A percentile compares a stretch with the other conserved stretches of the same genome.
Evolutionary conservation across 148 eudicot genomes (phyloP).

Genomic region (Rheum nobile): DNA sequence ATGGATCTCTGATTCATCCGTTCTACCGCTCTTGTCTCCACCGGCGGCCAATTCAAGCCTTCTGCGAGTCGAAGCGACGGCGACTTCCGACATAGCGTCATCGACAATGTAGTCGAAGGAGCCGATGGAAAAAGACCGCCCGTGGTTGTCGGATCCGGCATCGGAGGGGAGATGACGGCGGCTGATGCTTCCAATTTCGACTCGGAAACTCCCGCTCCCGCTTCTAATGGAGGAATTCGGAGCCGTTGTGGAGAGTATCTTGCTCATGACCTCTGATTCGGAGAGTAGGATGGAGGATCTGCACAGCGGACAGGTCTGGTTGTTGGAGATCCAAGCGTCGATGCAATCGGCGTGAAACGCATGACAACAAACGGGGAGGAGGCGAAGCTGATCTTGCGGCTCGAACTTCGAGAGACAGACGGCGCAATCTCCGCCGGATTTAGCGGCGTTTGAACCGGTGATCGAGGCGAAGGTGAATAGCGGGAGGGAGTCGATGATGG

Average conservation of each 20-base stretch:
- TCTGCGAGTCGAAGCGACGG: slow-evolving; percentile 24
- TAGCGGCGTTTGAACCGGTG: slow-evolving; percentile 15
- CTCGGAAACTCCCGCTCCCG: slow-evolving; percentile 41
- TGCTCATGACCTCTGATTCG: slow-evolving; percentile 29
- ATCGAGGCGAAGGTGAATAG: slow-evolving; percentile 55
- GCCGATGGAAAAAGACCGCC: slow-evolving; percentile 50
- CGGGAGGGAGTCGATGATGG: slow-evolving; percentile 44
- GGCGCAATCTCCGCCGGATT: slow-evolving; percentile 58
- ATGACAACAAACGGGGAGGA: slow-evolving; percentile 81
- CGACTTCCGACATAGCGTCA: slow-evolving; percentile 35
- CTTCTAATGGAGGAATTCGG: background rate
- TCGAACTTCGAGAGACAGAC: slow-evolving; percentile 83
- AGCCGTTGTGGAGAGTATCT: slow-evolving; percentile 17
- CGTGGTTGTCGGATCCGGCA: slow-evolving; percentile 18
- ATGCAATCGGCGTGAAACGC: slow-evolving; percentile 74
- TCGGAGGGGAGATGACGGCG: slow-evolving; percentile 20
- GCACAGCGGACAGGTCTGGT: slow-evolving; percentile 76
- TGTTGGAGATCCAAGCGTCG: slow-evolving; percentile 68
- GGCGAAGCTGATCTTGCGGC: slow-evolving; percentile 50
- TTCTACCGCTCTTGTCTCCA: slow-evolving; percentile 23
- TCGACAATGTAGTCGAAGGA: slow-evolving; percentile 61
- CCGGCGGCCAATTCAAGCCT: slow-evolving; percentile 15
- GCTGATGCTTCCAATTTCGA: slow-evolving; percentile 70
- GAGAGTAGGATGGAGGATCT: slow-evolving; percentile 52
- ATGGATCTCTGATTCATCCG: background rate